Evolutionary conservation across 2,329 filamentous ascomycete species (phyloP), one percentile per base, ranked within the genome.

Genomic region (Epichloe glyceriae): DNA sequence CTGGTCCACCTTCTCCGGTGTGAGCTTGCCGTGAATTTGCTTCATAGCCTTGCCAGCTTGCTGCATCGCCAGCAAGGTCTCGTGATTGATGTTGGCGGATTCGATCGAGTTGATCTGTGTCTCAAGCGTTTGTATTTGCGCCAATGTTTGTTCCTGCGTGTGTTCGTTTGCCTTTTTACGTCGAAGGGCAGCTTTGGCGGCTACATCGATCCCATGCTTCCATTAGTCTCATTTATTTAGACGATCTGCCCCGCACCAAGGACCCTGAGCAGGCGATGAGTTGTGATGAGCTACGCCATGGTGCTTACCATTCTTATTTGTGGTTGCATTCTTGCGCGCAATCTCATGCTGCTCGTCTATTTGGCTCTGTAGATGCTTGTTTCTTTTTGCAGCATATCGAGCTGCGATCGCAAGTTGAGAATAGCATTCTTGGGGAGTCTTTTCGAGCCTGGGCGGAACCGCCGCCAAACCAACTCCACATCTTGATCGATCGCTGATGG

Each of bases 371-470:
- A 97, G 71, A 65, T 97, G 88, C 68, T 81, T 86, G 75, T 97
- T 90, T 54, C 91, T 80, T 78, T 98, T 72, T 94, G 88, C 64
- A 98, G 78, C 90, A 97, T 97, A 61, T 96, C 91, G 43, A 97
- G 78, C 73, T 96, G 91, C 63, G 85, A 79, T 60, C 93, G 82
- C 63, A 98, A 74, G 54, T 80, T 80, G 52, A 98, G 76, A 62
- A 98, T 98, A 59, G 93, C 93, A 74, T 95, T 93, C 79, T 98
- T 98, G 52, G 93, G 88, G 82, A 85, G 72, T 96, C 88, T 74
- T 94, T 95, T 73, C 84, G 83, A 77, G 88, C 88, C 72, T 89
- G 83, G 60, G 83, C 83, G 62, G 80, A 79, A 58, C 79, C 80
- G 63, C 88, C 88, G 70, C 91, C 89, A 67, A 96, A 95, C 88